Percentiles rank a stretch among this genome's conserved stretches.
Conservation (phyloP, 108 stramenopile genomes). For the Nitzschia sp. region DNA sequence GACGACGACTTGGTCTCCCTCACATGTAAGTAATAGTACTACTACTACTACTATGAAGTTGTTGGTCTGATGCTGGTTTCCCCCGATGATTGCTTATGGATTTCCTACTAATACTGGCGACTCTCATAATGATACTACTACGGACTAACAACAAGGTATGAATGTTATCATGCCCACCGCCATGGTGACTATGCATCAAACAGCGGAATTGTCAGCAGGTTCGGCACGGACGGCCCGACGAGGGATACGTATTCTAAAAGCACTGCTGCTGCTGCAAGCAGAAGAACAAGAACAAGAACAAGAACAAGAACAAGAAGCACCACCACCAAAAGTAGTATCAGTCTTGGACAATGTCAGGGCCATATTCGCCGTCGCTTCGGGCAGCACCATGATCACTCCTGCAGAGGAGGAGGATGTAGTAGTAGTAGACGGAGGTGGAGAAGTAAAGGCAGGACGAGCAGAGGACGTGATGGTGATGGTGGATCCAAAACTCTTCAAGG, state of each 20-base stretch:
- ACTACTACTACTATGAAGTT: neutral
- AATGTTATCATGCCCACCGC: constrained; percentile 83
- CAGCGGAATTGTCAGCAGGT: constrained; percentile 41
- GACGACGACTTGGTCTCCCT: constrained; percentile 52
- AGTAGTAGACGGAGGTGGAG: too few species aligned
- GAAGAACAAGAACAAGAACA: constrained; percentile 13
- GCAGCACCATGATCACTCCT: too few species aligned
- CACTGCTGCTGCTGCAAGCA: neutral
- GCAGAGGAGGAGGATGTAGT: too few species aligned
- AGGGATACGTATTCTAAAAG: constrained; percentile 38
- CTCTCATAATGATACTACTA: too few species aligned
- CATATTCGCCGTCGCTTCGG: too few species aligned
- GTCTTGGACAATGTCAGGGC: too few species aligned
- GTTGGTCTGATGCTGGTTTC: too few species aligned
- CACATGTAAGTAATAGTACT: constrained; percentile 31
- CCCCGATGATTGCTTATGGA: too few species aligned
- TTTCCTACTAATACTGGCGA: too few species aligned
- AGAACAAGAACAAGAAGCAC: neutral
- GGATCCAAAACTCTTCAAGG: constrained; percentile 13
- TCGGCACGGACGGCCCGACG: constrained; percentile 57
- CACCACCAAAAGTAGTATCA: too few species aligned
- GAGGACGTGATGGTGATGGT: neutral
- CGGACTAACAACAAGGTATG: too few species aligned
- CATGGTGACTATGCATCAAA: constrained; percentile 65
- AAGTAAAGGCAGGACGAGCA: too few species aligned